Percentiles rank a stretch among this genome's conserved stretches.
These are phyloP conservation scores for Thraustochytrium striatum DNA, from an alignment of 352 stramenopile genomes.

Conservation along the genomic window DNA sequence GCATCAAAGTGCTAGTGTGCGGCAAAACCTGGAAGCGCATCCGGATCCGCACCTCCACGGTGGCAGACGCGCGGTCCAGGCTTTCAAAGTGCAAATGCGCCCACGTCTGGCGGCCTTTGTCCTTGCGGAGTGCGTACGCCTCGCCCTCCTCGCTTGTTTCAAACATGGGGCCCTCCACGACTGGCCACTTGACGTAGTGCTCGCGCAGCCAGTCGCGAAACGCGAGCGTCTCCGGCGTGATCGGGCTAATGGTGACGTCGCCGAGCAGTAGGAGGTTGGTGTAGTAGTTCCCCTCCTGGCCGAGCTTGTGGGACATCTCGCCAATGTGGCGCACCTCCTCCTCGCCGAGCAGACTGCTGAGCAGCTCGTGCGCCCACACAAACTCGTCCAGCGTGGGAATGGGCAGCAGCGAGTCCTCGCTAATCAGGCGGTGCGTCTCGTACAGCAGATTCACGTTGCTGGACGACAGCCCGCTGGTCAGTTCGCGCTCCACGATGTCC, in stretches of 20 bases:
- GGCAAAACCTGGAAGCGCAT: no score
- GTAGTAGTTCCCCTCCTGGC: neutral
- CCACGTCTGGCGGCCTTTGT: neutral
- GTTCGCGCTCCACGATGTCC: neutral
- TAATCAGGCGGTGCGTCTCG: neutral
- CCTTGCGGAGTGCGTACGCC: neutral
- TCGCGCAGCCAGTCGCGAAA: slow-evolving; percentile 35
- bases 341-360: neutral
- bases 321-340: neutral
- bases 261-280: slow-evolving; percentile 22
- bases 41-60: no score
- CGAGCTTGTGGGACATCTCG: neutral
- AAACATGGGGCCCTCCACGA: slow-evolving; percentile 5
- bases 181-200: neutral
- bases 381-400: slow-evolving; percentile 30
- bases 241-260: neutral
- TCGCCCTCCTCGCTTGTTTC: neutral
- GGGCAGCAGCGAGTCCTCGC: neutral
- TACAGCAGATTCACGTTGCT: neutral
- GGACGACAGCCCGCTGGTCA: neutral
- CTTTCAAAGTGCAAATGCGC: slow-evolving; percentile 41
- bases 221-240: neutral
- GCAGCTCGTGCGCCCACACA: slow-evolving; percentile 12
- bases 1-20: neutral
- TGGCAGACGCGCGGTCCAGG: slow-evolving; percentile 21